A percentile compares a stretch with the other conserved stretches of the same genome.
Evolutionary conservation across 2,329 filamentous ascomycete genomes (phyloP).

Genomic region (Venturia asperata): DNA sequence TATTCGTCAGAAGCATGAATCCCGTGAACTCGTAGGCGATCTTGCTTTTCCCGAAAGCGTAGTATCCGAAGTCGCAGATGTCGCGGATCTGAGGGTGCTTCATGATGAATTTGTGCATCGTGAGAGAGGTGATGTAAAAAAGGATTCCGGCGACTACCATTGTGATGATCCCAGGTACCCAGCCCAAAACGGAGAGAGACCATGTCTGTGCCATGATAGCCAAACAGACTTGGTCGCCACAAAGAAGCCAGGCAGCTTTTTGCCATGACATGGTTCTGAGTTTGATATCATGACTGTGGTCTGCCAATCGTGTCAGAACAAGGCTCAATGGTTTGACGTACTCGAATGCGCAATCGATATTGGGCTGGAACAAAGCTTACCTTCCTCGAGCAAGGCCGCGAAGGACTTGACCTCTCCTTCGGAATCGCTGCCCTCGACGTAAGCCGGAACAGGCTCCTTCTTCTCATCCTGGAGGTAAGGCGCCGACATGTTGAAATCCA

Average conservation of each 20-base stretch:
- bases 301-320: conserved; percentile 23
- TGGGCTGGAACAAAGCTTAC: conserved; percentile 21
- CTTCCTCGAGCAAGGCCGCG: conserved; percentile 28
- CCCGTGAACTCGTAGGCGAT: conserved; percentile 41
- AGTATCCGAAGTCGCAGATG: conserved; percentile 46
- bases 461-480: conserved; percentile 10
- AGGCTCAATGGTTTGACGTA: not conserved
- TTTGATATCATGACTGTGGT: conserved; percentile 45
- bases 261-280: conserved; percentile 49
- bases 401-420: conserved; percentile 21
- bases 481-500: not conserved
- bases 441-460: conserved; percentile 6
- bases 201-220: conserved; percentile 48
- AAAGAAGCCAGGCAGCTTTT: conserved; percentile 43
- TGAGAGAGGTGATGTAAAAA: conserved; percentile 46
- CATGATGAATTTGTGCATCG: conserved; percentile 48
- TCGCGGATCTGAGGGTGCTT: conserved; percentile 44
- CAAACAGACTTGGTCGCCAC: conserved; percentile 45
- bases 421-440: conserved; percentile 15
- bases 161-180: conserved; percentile 42
- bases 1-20: conserved; percentile 46
- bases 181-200: conserved; percentile 43
- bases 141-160: conserved; percentile 41
- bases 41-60: conserved; percentile 39
- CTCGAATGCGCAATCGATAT: not conserved